phyloP scores from a whole-genome alignment of 306 rosid genomes.

The Sechiopsis laciniata region DNA sequence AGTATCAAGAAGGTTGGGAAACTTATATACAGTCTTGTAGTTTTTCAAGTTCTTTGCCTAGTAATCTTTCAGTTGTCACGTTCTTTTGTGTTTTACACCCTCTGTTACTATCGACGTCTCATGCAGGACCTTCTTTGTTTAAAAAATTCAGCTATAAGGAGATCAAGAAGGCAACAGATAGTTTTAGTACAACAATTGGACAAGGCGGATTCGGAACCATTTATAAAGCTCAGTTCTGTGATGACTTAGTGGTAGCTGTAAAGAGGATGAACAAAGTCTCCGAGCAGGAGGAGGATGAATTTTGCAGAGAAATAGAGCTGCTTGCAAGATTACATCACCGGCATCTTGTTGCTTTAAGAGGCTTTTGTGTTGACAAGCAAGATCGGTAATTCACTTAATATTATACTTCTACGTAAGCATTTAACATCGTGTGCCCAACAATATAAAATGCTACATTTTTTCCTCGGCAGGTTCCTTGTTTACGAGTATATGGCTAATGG shows the following conservation, averaged over 20 bases:
- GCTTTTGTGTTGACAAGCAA: constrained; percentile 69
- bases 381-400: constrained; percentile 50
- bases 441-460: constrained; percentile 27
- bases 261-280: constrained; percentile 79
- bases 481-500: constrained; percentile 96
- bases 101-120: constrained; percentile 16
- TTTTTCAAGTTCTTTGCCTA: constrained; percentile 19
- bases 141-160: constrained; percentile 75
- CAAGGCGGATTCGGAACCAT: constrained; percentile 97
- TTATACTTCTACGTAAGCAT: constrained; percentile 16
- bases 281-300: constrained; percentile 84
- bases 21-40: constrained; percentile 6
- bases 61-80: background rate
- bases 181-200: constrained; percentile 69
- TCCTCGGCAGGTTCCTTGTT: constrained; percentile 71
- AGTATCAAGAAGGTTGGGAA: constrained; percentile 74
- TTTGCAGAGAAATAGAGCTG: constrained; percentile 85
- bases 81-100: constrained; percentile 11
- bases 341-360: constrained; percentile 84
- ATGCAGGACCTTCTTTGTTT: constrained; percentile 72
- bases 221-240: constrained; percentile 70
- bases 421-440: constrained; percentile 22
- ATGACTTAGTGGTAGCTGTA: constrained; percentile 70
- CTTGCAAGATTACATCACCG: constrained; percentile 94
- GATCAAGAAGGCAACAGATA: constrained; percentile 84